Evolutionary conservation across 2,329 filamentous ascomycete species (phyloP).

Genomic region (Daldinia eschscholtzii): DNA sequence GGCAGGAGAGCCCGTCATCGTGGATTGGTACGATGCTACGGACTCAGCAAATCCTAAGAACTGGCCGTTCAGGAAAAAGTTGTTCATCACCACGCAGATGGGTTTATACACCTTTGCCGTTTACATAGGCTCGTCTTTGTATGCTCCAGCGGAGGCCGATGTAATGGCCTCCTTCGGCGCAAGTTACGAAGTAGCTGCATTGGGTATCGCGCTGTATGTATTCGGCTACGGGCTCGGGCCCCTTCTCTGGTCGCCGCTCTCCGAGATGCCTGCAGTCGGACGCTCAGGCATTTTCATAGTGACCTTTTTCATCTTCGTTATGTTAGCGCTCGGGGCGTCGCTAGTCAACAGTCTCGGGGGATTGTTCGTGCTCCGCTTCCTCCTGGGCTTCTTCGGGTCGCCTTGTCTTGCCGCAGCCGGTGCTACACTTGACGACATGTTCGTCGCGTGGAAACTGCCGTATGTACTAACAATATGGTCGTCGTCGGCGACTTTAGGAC

Average conservation of each 20-base stretch:
- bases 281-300: conserved; percentile 63
- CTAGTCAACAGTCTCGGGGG: conserved; percentile 65
- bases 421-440: conserved; percentile 44
- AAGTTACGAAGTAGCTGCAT: conserved; percentile 58
- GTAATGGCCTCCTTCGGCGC: conserved; percentile 60
- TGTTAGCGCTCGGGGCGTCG: conserved; percentile 62
- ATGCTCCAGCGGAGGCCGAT: conserved; percentile 58
- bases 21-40: conserved; percentile 42
- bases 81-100: conserved; percentile 60
- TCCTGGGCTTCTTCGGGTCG: conserved; percentile 61
- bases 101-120: conserved; percentile 63
- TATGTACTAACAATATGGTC: conserved; percentile 42
- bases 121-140: conserved; percentile 66
- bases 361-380: conserved; percentile 64
- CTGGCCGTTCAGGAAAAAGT: conserved; percentile 59
- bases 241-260: conserved; percentile 59
- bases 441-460: conserved; percentile 39
- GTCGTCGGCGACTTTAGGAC: conserved; percentile 30
- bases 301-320: conserved; percentile 62
- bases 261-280: conserved; percentile 63
- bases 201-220: conserved; percentile 65
- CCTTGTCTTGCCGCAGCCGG: conserved; percentile 44
- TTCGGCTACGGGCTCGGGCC: conserved; percentile 64
- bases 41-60: conserved; percentile 59
- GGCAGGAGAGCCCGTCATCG: conserved; percentile 21